Evolutionary conservation across 148 eudicot genomes (phyloP).

Genomic region (Vaccinium myrtillus): DNA sequence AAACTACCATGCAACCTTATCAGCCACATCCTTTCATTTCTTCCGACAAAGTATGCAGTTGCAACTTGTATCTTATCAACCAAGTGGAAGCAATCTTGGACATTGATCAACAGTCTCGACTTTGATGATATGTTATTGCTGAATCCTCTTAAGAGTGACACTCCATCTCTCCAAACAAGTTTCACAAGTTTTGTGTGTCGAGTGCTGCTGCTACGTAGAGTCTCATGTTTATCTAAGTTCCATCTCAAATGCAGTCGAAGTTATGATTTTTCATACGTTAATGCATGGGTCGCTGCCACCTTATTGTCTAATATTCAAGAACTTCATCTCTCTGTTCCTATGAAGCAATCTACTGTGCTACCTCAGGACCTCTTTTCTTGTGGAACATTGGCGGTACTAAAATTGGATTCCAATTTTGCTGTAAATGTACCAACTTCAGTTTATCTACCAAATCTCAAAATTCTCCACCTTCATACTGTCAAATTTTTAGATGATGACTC

Average conservation of each 20-base stretch:
- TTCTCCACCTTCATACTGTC: neutral
- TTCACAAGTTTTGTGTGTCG: neutral
- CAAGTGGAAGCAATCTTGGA: no score
- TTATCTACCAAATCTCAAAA: constrained; percentile 18
- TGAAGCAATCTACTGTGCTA: neutral
- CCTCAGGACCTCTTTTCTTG: neutral
- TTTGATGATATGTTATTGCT: no score
- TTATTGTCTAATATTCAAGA: neutral
- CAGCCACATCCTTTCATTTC: no score
- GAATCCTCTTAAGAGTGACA: no score
- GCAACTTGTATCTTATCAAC: no score
- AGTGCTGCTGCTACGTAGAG: neutral
- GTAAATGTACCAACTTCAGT: neutral
- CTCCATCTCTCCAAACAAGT: neutral
- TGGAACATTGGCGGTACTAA: constrained; percentile 12
- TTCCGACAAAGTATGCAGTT: no score
- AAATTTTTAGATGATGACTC: neutral
- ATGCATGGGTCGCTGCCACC: constrained; percentile 5
- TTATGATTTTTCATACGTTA: neutral
- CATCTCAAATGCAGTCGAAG: constrained; percentile 7
- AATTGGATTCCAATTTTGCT: neutral
- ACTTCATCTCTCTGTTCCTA: constrained; percentile 4
- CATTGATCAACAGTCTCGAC: no score
- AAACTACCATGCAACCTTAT: no score
- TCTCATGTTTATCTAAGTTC: constrained; percentile 9